A percentile compares a stretch with the other conserved stretches of the same genome.
Evolutionary conservation across 129 eudicot species (phyloP).

Genomic region (Lonicera japonica): DNA sequence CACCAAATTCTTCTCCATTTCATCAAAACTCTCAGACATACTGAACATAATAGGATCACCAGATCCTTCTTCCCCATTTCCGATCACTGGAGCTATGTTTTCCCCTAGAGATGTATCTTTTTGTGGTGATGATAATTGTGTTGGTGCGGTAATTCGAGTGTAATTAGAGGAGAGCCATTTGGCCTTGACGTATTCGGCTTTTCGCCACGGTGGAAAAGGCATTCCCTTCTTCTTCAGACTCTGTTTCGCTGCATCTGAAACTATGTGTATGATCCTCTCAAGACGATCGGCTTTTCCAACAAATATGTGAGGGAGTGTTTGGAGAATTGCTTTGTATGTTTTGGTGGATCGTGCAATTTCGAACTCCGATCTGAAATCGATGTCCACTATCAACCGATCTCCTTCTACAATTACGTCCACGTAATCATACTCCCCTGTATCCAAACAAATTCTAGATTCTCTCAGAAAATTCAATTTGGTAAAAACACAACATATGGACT

Average conservation of each 20-base stretch:
- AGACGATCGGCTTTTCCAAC: slow-evolving; percentile 82
- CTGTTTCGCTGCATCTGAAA: slow-evolving; percentile 68
- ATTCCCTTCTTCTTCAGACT: slow-evolving; percentile 85
- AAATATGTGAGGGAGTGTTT: slow-evolving; percentile 63
- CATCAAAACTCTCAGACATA: slow-evolving; percentile 23
- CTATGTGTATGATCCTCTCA: slow-evolving; percentile 45
- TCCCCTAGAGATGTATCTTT: slow-evolving; percentile 12
- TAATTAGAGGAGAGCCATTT: slow-evolving; percentile 85
- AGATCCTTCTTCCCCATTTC: slow-evolving; percentile 1
- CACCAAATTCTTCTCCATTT: slow-evolving; percentile 13
- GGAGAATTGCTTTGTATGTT: slow-evolving; percentile 55
- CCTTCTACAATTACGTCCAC: slow-evolving; percentile 48
- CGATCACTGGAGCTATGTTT: not conserved
- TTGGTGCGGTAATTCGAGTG: slow-evolving; percentile 21
- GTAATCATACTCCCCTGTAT: slow-evolving; percentile 64
- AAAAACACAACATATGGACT: not conserved
- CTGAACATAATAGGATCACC: slow-evolving; percentile 9
- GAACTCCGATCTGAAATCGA: slow-evolving; percentile 83
- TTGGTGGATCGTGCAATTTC: slow-evolving; percentile 86
- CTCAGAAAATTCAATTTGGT: too few relatives aligned
- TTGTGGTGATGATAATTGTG: not conserved
- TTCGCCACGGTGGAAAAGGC: slow-evolving; percentile 94
- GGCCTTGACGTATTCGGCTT: slow-evolving; percentile 75
- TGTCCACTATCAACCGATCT: slow-evolving; percentile 68
- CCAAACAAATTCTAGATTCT: not conserved